Evolutionary conservation across 2,329 filamentous ascomycete genomes (phyloP).

Genomic region (Colletotrichum limetticola): DNA sequence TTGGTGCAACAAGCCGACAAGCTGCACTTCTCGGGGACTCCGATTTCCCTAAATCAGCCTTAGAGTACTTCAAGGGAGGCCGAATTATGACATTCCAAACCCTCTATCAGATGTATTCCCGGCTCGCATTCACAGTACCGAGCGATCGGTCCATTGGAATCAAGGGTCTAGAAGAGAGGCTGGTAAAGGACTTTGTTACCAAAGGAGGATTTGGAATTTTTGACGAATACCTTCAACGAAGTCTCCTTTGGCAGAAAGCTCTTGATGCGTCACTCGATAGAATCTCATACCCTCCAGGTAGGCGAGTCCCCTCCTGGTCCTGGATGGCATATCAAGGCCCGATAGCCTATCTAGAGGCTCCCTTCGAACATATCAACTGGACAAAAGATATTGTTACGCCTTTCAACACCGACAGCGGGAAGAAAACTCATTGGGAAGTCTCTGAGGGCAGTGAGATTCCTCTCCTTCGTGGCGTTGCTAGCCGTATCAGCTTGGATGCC

Average conservation of each 20-base stretch:
- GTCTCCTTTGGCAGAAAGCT: not conserved
- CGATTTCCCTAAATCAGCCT: not conserved
- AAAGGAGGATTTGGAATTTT: constrained; percentile 5
- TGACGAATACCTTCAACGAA: not conserved
- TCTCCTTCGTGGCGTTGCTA: not conserved
- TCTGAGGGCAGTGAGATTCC: not conserved
- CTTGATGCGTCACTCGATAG: no score
- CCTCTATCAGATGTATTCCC: not conserved
- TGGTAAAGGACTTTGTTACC: not conserved
- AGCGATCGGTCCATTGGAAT: not conserved
- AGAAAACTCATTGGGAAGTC: not conserved
- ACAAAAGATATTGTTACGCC: not conserved
- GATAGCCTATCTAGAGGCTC: not conserved
- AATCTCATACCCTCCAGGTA: not conserved
- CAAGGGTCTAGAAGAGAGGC: not conserved
- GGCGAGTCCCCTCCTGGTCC: not conserved
- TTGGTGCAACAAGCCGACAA: not conserved
- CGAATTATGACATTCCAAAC: not conserved
- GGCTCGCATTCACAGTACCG: not conserved
- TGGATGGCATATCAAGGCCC: constrained; percentile 2
- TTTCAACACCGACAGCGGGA: not conserved
- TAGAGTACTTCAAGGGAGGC: not conserved
- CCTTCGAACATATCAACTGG: not conserved
- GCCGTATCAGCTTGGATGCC: not conserved
- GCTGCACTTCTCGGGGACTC: not conserved